phyloP scores from a whole-genome alignment of 1,284 basidiomycete genomes.

The Sutorius eximius region DNA sequence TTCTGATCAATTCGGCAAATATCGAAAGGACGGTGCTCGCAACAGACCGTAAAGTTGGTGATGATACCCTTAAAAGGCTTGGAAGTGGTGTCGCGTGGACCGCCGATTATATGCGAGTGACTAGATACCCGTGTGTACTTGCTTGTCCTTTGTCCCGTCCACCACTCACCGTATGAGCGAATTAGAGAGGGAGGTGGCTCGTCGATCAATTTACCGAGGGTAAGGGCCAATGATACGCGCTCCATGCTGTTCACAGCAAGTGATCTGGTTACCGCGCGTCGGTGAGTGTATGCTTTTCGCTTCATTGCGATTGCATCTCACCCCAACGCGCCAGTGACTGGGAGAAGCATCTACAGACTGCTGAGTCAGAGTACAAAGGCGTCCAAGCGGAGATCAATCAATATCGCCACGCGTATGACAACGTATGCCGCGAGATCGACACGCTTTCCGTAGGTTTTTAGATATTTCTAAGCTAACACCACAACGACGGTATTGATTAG shows the following conservation, averaged over 20 bases:
- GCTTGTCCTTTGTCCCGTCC: background rate
- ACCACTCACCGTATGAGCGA: conserved; percentile 2
- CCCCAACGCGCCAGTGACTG: conserved; percentile 21
- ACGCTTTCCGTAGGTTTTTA: conserved; percentile 20
- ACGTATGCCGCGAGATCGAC: conserved; percentile 16
- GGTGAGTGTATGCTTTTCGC: conserved; percentile 26
- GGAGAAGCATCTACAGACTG: conserved; percentile 26
- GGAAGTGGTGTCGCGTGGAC: conserved; percentile 59
- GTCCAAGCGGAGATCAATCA: conserved; percentile 19
- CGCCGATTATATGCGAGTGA: conserved; percentile 58
- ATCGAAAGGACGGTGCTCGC: conserved; percentile 80
- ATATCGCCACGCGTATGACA: conserved; percentile 24
- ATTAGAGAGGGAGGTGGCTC: conserved; percentile 64
- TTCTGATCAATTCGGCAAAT: conserved; percentile 72
- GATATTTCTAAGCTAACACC: background rate
- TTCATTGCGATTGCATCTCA: conserved; percentile 1
- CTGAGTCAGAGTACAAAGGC: conserved; percentile 29
- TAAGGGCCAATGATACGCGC: conserved; percentile 41
- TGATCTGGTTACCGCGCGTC: conserved; percentile 36
- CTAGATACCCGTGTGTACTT: conserved; percentile 57
- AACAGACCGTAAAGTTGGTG: conserved; percentile 56
- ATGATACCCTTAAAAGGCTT: conserved; percentile 49
- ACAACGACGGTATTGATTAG: conserved; percentile 20
- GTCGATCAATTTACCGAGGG: conserved; percentile 40
- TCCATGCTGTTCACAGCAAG: conserved; percentile 50